Conservation (phyloP, 2,329 filamentous ascomycete genomes). For the Shiraia bambusicola region DNA sequence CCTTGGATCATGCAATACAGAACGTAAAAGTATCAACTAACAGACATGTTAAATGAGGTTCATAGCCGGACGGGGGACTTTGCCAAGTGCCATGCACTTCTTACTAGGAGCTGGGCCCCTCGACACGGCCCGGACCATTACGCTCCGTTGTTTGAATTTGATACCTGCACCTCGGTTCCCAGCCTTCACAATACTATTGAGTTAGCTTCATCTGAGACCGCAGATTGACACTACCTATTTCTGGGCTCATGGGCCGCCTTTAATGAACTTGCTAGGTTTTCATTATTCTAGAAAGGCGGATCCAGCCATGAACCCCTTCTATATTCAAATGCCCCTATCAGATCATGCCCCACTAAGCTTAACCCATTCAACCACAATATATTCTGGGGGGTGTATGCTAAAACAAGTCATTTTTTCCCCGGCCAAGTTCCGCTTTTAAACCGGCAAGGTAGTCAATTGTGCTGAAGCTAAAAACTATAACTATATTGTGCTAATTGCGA, state of each 20-base stretch:
- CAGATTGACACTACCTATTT: constrained; percentile 7
- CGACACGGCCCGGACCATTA: background rate
- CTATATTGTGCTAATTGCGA: constrained; percentile 4
- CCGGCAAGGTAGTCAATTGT: constrained; percentile 3
- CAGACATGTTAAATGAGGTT: too few relatives aligned
- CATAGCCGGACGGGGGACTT: too few relatives aligned
- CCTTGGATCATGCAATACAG: too few relatives aligned
- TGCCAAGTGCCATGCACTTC: too few relatives aligned
- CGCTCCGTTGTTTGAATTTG: background rate
- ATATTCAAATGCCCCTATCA: constrained; percentile 11
- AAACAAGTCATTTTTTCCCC: constrained; percentile 1
- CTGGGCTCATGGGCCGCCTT: constrained; percentile 3
- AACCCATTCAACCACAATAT: constrained; percentile 10
- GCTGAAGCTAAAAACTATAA: constrained; percentile 4
- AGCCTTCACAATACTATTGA: background rate
- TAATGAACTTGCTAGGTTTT: background rate
- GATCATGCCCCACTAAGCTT: background rate
- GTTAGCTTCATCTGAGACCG: constrained; percentile 1
- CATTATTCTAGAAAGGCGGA: constrained; percentile 8
- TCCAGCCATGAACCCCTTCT: constrained; percentile 6
- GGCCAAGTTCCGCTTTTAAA: constrained; percentile 7
- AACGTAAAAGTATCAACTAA: too few relatives aligned
- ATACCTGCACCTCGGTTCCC: background rate
- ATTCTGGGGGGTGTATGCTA: constrained; percentile 5
- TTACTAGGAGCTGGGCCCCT: too few relatives aligned